Evolutionary conservation across 2,329 filamentous ascomycete genomes (phyloP).

Genomic region (Epichloe brachyelytri): DNA sequence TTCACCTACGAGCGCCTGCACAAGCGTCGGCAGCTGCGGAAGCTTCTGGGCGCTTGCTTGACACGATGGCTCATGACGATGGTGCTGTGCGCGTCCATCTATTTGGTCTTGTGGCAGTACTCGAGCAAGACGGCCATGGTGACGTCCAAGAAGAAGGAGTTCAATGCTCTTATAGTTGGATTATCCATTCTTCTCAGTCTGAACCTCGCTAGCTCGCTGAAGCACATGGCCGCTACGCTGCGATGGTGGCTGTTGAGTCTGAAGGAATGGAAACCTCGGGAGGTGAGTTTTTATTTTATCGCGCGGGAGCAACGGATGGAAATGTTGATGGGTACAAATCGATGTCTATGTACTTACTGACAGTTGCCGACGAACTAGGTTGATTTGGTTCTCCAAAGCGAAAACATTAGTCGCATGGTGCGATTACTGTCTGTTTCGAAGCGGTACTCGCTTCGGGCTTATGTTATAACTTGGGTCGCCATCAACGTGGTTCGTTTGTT

Average conservation of each 20-base stretch:
- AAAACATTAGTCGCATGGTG: slow-evolving; percentile 13
- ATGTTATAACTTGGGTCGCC: slow-evolving; percentile 11
- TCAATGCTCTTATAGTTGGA: slow-evolving; percentile 31
- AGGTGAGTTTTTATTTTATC: slow-evolving; percentile 18
- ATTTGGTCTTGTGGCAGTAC: slow-evolving; percentile 17
- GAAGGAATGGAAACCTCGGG: slow-evolving; percentile 21
- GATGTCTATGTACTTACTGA: too few relatives aligned
- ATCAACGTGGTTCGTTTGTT: slow-evolving; percentile 12
- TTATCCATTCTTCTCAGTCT: slow-evolving; percentile 29
- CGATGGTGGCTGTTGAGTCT: slow-evolving; percentile 32
- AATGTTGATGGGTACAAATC: too few relatives aligned
- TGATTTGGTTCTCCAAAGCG: slow-evolving; percentile 13
- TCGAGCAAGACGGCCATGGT: slow-evolving; percentile 17
- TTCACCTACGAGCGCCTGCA: slow-evolving; percentile 12
- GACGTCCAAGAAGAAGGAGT: slow-evolving; percentile 24
- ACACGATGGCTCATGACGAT: slow-evolving; percentile 18
- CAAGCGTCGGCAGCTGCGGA: slow-evolving; percentile 10
- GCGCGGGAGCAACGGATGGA: too few relatives aligned
- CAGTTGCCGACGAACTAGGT: slow-evolving; percentile 2
- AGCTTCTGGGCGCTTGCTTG: slow-evolving; percentile 8
- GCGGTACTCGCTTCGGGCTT: slow-evolving; percentile 8
- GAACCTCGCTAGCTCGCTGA: slow-evolving; percentile 28
- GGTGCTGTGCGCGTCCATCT: slow-evolving; percentile 16
- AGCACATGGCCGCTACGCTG: slow-evolving; percentile 29
- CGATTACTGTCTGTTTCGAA: slow-evolving; percentile 9